Percentiles rank a stretch among this genome's conserved stretches.
These are phyloP conservation scores for Chlorella ohadii DNA, from an alignment of 139 green algal genomes.

Conservation along the genomic window DNA sequence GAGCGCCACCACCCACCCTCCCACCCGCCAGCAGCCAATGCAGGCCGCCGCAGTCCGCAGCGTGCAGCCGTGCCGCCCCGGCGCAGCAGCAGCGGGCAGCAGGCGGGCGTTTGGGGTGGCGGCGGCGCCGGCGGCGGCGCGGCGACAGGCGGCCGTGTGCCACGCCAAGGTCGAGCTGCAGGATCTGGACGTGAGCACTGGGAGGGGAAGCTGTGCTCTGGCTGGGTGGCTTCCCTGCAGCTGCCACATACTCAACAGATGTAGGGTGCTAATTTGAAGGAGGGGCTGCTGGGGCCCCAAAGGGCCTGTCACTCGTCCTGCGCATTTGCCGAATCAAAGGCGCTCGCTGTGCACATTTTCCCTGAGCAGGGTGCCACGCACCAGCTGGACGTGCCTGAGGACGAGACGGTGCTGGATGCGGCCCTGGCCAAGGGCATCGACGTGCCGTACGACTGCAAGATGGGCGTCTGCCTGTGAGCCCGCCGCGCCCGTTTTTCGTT, in stretches of 20 bases:
- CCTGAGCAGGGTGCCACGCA: conserved; percentile 37
- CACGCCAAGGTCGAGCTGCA: conserved; percentile 17
- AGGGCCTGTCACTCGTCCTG: no score
- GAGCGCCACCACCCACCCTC: neutral
- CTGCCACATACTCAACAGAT: no score
- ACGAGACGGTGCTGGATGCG: conserved; percentile 70
- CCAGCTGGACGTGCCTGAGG: conserved; percentile 73
- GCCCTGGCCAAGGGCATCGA: conserved; percentile 81
- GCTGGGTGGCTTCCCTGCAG: no score
- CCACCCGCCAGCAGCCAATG: neutral
- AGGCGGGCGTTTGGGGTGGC: neutral
- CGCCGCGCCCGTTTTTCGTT: conserved; percentile 56
- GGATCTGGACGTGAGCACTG: conserved; percentile 9
- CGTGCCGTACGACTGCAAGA: conserved; percentile 88
- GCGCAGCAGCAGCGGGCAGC: neutral
- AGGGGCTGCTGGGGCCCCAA: no score
- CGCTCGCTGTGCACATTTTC: no score
- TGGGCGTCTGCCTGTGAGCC: conserved; percentile 86
- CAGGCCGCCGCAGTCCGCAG: neutral
- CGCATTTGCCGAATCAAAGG: no score
- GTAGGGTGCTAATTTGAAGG: no score
- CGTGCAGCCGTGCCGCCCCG: neutral
- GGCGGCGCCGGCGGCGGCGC: conserved; percentile 8
- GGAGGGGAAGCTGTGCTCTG: no score
- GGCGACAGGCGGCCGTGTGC: neutral